Evolutionary conservation across 768 basidiomycete genomes (phyloP).

Genomic region (Rhodotorula kratochvilovae): DNA sequence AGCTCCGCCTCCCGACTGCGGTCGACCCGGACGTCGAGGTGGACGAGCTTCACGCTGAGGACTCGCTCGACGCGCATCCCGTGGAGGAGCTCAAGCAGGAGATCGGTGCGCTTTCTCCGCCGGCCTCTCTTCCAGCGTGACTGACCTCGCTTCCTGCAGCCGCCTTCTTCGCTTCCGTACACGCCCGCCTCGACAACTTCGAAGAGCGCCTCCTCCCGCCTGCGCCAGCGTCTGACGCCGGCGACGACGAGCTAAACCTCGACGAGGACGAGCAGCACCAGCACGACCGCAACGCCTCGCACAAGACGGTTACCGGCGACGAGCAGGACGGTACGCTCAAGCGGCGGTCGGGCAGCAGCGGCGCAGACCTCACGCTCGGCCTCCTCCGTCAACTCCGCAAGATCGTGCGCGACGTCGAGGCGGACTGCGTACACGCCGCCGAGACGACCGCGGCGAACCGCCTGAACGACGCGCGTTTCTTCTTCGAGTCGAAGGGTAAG

Average conservation of each 20-base stretch:
- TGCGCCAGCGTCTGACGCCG: not conserved
- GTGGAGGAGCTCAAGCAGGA: constrained; percentile 3
- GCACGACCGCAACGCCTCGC: not conserved
- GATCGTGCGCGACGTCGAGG: not conserved
- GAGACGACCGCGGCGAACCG: not conserved
- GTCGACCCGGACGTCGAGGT: constrained; percentile 30
- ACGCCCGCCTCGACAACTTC: not conserved
- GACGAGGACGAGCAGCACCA: not conserved
- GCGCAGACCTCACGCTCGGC: not conserved
- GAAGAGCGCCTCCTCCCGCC: constrained; percentile 1
- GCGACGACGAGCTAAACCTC: not conserved
- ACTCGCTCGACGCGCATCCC: not conserved
- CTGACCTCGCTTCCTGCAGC: not conserved
- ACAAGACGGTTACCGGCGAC: not conserved
- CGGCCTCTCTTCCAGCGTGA: no score
- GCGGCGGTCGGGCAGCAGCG: no score
- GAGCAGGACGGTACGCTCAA: not conserved
- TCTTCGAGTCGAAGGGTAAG: constrained; percentile 9
- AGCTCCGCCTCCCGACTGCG: constrained; percentile 31
- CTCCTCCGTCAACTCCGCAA: not conserved
- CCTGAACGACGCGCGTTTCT: constrained; percentile 15
- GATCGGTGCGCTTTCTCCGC: constrained; percentile 15
- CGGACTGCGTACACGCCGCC: not conserved
- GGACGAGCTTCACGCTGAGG: not conserved
- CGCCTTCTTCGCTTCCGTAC: constrained; percentile 6